phyloP scores from a whole-genome alignment of 306 rosid species.

The Begonia loranthoides region DNA sequence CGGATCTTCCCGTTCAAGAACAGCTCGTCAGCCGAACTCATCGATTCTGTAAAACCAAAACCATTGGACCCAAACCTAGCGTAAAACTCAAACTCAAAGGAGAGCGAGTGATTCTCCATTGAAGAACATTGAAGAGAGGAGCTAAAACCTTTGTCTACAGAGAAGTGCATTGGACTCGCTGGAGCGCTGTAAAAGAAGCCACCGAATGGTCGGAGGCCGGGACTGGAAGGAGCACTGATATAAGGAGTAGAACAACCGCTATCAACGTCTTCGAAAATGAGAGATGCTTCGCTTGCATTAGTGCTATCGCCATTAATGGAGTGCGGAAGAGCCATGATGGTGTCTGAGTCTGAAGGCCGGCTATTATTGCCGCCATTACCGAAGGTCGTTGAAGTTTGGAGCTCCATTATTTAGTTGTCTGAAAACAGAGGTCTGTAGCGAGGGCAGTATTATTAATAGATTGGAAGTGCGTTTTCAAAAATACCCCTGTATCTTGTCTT shows the following conservation, averaged over 20 bases:
- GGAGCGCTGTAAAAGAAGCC: constrained; percentile 95
- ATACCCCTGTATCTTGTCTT: too few species aligned
- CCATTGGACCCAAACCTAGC: constrained; percentile 46
- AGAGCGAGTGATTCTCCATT: constrained; percentile 10
- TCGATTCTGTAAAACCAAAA: constrained; percentile 31
- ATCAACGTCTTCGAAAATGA: constrained; percentile 42
- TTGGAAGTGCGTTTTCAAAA: too few species aligned
- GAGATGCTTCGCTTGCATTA: constrained; percentile 1
- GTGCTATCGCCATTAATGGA: constrained; percentile 7
- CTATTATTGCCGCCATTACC: constrained; percentile 4
- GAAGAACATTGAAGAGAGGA: constrained; percentile 5
- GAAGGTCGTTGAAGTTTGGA: constrained; percentile 15
- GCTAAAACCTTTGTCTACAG: constrained; percentile 25
- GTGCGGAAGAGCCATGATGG: too few species aligned
- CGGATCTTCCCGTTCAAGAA: constrained; percentile 93
- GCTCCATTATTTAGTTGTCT: constrained; percentile 32
- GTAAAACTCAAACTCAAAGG: constrained; percentile 83
- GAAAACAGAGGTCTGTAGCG: constrained; percentile 3
- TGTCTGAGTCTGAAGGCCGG: too few species aligned
- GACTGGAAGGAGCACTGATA: constrained; percentile 93
- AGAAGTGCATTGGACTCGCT: constrained; percentile 85
- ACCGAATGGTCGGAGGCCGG: constrained; percentile 42
- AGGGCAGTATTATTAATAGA: too few species aligned
- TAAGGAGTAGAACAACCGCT: constrained; percentile 90
- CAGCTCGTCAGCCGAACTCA: constrained; percentile 92